phyloP scores from a whole-genome alignment of 257 asterid species.

The Gentiana straminea region DNA sequence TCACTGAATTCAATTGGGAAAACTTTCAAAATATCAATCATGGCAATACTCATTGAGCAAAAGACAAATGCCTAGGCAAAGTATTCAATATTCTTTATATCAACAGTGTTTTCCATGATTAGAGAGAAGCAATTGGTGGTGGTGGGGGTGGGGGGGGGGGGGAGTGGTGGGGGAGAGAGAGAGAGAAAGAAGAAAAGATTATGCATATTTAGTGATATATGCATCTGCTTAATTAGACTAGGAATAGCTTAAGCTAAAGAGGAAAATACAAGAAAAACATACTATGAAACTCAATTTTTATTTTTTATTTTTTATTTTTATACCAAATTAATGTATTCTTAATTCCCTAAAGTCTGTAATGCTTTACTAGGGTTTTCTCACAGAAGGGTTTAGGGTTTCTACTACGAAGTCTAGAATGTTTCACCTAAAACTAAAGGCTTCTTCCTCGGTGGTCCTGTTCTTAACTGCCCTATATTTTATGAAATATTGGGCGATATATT shows the following conservation, averaged over 20 bases:
- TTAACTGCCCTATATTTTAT: background rate
- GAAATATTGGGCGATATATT: background rate
- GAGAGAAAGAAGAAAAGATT: conserved; percentile 20
- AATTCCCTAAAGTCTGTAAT: background rate
- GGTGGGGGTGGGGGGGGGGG: too few relatives aligned
- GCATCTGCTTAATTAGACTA: background rate
- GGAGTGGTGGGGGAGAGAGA: conserved; percentile 14
- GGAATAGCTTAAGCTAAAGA: background rate
- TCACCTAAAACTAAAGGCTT: background rate
- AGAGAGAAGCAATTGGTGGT: conserved; percentile 19
- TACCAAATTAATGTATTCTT: background rate
- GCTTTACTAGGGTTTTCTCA: conserved; percentile 9
- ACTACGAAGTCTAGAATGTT: background rate
- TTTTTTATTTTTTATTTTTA: background rate
- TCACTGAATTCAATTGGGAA: too few relatives aligned
- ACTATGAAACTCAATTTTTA: background rate
- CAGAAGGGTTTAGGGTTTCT: conserved; percentile 15
- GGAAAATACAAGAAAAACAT: background rate
- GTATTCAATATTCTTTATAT: conserved; percentile 8
- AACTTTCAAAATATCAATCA: too few relatives aligned
- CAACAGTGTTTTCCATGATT: conserved; percentile 26
- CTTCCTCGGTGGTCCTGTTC: conserved; percentile 13
- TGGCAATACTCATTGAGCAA: background rate
- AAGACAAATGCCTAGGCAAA: conserved; percentile 16
- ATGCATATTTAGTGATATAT: background rate